Conservation (phyloP, 345 rosid species). For the Gossypium raimondii region DNA sequence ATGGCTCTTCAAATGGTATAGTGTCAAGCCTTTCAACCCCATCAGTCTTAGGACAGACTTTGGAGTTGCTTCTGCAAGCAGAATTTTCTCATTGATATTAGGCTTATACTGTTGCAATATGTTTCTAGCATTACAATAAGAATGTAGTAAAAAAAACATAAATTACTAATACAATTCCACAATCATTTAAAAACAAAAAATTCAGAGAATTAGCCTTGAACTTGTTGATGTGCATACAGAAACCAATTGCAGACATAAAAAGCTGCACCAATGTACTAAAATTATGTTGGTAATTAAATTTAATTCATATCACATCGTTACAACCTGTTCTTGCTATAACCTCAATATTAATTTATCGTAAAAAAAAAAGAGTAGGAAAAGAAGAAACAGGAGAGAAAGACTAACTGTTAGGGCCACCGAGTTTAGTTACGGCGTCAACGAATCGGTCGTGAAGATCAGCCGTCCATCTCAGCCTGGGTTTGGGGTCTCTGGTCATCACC, state of each 20-base stretch:
- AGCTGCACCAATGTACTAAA: background rate
- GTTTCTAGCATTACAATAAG: background rate
- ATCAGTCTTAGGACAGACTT: constrained; percentile 77
- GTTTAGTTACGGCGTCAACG: constrained; percentile 65
- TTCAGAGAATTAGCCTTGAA: background rate
- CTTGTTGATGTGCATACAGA: background rate
- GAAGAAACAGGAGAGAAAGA: background rate
- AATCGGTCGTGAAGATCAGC: constrained; percentile 64
- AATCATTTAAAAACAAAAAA: too few relatives aligned
- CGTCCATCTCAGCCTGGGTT: constrained; percentile 81
- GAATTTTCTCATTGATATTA: background rate
- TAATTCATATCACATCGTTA: background rate
- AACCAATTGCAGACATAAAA: background rate
- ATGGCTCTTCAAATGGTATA: constrained; percentile 93
- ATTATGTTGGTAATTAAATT: too few relatives aligned
- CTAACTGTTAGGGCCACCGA: constrained; percentile 72
- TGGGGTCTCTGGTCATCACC: constrained; percentile 86
- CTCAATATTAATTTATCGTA: background rate
- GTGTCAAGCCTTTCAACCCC: constrained; percentile 91
- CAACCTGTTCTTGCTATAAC: background rate
- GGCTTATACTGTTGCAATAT: background rate
- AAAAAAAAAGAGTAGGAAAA: background rate
- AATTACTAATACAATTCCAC: too few relatives aligned
- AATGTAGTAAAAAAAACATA: too few relatives aligned
- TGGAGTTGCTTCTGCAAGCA: constrained; percentile 77